Evolutionary conservation across 495 filamentous ascomycete genomes (phyloP).

Genomic region (Lasiosphaeria miniovina): DNA sequence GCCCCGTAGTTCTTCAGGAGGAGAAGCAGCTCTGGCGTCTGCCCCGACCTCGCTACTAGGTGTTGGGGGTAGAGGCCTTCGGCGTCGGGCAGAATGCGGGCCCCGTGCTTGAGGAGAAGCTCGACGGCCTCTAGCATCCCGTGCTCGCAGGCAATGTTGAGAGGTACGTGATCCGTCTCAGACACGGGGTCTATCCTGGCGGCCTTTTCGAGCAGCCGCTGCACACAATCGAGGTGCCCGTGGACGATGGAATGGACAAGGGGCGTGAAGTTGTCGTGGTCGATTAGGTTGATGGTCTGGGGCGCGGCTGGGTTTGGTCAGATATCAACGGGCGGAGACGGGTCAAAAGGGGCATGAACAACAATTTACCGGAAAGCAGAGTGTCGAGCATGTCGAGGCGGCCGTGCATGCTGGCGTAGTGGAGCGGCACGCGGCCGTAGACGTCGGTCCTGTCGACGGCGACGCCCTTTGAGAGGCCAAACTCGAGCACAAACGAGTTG

Average conservation of each 20-base stretch:
- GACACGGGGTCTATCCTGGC: conserved; percentile 78
- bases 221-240: conserved; percentile 71
- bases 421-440: conserved; percentile 88
- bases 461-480: conserved; percentile 66
- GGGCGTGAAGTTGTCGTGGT: conserved; percentile 96
- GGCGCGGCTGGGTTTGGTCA: conserved; percentile 36
- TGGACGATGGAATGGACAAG: conserved; percentile 93
- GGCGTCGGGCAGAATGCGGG: conserved; percentile 80
- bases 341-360: not conserved
- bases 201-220: conserved; percentile 65
- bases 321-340: conserved; percentile 11
- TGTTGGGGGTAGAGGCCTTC: conserved; percentile 98
- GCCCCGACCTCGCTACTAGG: conserved; percentile 86
- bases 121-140: conserved; percentile 79
- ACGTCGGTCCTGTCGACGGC: conserved; percentile 80
- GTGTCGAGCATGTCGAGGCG: conserved; percentile 76
- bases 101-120: conserved; percentile 73
- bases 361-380: conserved; percentile 55
- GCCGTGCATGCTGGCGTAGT: conserved; percentile 96
- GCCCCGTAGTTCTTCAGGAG: conserved; percentile 82
- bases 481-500: conserved; percentile 68
- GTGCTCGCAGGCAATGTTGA: conserved; percentile 92
- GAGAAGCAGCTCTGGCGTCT: conserved; percentile 71
- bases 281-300: conserved; percentile 74
- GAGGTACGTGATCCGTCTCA: conserved; percentile 86